Conservation (phyloP, 129 eudicot genomes). For the Sambucus nigra region DNA sequence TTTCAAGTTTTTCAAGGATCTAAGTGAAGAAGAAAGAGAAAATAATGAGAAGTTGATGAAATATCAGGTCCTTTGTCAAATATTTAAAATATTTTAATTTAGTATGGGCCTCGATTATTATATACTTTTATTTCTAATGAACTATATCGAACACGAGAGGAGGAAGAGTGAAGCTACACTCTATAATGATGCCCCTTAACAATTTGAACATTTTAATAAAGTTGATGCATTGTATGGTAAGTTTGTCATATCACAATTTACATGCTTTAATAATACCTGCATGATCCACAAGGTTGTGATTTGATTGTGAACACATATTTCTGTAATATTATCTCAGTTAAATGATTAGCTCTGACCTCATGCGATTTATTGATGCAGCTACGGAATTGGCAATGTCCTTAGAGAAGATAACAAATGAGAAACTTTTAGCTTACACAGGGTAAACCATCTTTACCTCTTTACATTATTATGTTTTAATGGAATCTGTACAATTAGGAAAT, state of each 20-base stretch:
- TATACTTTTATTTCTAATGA: slow-evolving; percentile 1
- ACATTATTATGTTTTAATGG: background rate
- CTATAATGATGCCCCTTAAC: slow-evolving; percentile 47
- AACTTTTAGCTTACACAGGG: slow-evolving; percentile 60
- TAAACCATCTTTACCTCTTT: slow-evolving; percentile 16
- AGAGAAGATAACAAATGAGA: slow-evolving; percentile 82
- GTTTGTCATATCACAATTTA: background rate
- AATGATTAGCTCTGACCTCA: too few relatives aligned
- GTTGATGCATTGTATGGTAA: slow-evolving; percentile 93
- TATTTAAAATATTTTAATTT: background rate
- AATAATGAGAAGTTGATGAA: slow-evolving; percentile 86
- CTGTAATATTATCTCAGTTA: background rate
- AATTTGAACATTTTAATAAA: slow-evolving; percentile 73
- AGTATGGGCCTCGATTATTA: background rate
- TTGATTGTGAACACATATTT: background rate
- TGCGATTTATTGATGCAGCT: slow-evolving; percentile 29
- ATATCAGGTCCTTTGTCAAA: slow-evolving; percentile 50
- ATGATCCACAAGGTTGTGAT: background rate
- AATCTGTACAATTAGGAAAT: background rate
- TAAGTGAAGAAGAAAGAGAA: slow-evolving; percentile 89
- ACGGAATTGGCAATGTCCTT: slow-evolving; percentile 90
- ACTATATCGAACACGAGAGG: slow-evolving; percentile 73
- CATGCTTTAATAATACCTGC: too few relatives aligned
- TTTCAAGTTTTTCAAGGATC: slow-evolving; percentile 73
- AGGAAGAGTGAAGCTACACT: slow-evolving; percentile 68